Evolutionary conservation across 306 rosid species (phyloP), one percentile per base, ranked within the genome.

Genomic region (Cucurbita ficifolia): DNA sequence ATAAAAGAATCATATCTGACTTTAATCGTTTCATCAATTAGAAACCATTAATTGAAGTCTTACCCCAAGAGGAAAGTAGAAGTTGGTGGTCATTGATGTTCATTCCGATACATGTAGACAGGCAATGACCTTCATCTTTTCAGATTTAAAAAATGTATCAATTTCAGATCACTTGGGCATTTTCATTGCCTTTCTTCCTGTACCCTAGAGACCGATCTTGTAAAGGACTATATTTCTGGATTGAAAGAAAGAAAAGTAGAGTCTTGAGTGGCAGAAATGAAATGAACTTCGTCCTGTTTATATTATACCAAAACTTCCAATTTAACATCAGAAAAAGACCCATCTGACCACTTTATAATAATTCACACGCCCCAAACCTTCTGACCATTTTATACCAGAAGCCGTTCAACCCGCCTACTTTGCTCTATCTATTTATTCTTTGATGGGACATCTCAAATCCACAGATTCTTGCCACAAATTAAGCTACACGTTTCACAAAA

Each of bases 1-100:
- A 45, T 81, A 72, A 53, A 83, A 71, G 86, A 86, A 86, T 76
- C 83, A 68, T 76, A 79, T 79, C 82, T 80, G 12, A 81, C 85
- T 83, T 81, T 76, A 82, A 74, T 79, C 79, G 51, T 88, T 86
- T 87, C 70, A 53, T 17, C 63, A 57, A 63, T 76, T 69, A 8
- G 56, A 13, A 48, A 69, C 19, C 57, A 48, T 48, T 43, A 43
- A 21, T 67, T 21, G 39, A 67, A 45, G n/a, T 42, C 35, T 65
- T 43, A 64, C 19, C 19, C 43, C 21, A 40, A 43, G 54, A 43
- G 39, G 38, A 65, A 68, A 22, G 12, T 5, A 22, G 55, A 13
- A 7, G 55, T 68, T 45, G 73, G 73, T 22, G 40, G 53, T 22
- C 21, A 46, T 6, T 68, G 40, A 68, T 21, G 55, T 19, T 12